These are phyloP conservation scores for Vitis hybrid DNA, from an alignment of 177 flowering plant species.

Conservation along the genomic window DNA sequence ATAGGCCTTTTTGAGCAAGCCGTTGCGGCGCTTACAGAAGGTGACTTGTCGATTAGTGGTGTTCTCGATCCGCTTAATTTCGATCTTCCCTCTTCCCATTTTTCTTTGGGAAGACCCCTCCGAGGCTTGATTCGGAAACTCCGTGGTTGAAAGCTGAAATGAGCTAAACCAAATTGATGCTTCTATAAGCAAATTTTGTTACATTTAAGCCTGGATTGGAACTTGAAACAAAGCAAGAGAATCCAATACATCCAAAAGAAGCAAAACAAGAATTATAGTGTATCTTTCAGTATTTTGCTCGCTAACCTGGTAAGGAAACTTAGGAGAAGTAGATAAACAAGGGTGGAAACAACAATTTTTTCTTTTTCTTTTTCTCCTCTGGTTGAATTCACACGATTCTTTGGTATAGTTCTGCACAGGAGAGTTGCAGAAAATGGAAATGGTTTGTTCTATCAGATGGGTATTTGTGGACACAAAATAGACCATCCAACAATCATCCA, in stretches of 20 bases:
- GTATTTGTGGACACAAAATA: constrained; percentile 19
- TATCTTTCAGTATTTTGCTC: not conserved
- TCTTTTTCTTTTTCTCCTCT: not conserved
- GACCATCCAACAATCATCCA: constrained; percentile 28
- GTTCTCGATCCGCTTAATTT: constrained; percentile 45
- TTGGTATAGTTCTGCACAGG: not conserved
- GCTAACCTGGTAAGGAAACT: constrained; percentile 16
- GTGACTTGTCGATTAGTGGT: constrained; percentile 44
- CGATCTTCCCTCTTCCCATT: constrained; percentile 46
- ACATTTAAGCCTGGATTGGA: not conserved
- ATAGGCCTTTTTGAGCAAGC: constrained; percentile 45
- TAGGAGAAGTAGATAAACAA: not conserved
- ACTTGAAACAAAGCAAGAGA: not conserved
- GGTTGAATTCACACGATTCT: not conserved
- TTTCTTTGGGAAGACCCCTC: constrained; percentile 36
- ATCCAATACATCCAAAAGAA: constrained; percentile 10
- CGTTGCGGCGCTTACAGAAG: constrained; percentile 46
- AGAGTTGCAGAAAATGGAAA: constrained; percentile 22
- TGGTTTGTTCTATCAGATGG: constrained; percentile 12
- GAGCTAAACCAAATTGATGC: constrained; percentile 7
- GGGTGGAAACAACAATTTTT: not conserved
- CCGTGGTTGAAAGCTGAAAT: constrained; percentile 23
- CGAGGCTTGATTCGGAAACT: constrained; percentile 27
- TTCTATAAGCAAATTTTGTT: not conserved
- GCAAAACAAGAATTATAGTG: constrained; percentile 7